Evolutionary conservation across 164 flowering plant genomes (phyloP).

Genomic region (Stephania yunnanensis): DNA sequence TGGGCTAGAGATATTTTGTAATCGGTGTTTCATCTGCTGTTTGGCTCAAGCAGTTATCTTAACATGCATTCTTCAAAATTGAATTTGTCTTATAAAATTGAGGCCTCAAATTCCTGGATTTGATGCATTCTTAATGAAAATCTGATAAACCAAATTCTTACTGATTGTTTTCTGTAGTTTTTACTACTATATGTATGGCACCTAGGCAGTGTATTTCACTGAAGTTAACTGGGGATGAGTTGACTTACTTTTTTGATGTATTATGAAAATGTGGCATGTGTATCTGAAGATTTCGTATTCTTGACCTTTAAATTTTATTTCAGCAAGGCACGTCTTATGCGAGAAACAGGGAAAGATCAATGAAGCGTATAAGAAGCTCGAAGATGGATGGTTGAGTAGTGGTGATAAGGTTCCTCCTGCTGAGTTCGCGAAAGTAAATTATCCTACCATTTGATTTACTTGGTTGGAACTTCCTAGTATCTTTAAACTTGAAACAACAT

Average conservation of each 20-base stretch:
- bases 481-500: neutral
- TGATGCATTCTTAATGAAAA: neutral
- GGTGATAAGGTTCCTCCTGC: constrained; percentile 99
- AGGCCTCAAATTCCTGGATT: neutral
- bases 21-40: neutral
- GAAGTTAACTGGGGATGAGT: neutral
- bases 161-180: neutral
- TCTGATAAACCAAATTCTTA: neutral
- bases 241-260: neutral
- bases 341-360: constrained; percentile 98
- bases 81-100: neutral
- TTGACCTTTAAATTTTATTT: constrained; percentile 1
- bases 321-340: constrained; percentile 92
- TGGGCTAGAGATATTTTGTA: too few relatives aligned
- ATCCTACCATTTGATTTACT: neutral
- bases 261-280: neutral
- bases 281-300: too few relatives aligned
- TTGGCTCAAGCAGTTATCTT: neutral
- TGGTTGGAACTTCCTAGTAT: neutral
- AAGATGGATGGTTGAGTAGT: constrained; percentile 90
- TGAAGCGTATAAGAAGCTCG: constrained; percentile 94
- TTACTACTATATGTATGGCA: neutral
- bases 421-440: constrained; percentile 89
- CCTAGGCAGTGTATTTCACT: neutral
- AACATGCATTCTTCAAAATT: neutral